phyloP scores from a whole-genome alignment of 441 rosid genomes.

The Capsella rubella region DNA sequence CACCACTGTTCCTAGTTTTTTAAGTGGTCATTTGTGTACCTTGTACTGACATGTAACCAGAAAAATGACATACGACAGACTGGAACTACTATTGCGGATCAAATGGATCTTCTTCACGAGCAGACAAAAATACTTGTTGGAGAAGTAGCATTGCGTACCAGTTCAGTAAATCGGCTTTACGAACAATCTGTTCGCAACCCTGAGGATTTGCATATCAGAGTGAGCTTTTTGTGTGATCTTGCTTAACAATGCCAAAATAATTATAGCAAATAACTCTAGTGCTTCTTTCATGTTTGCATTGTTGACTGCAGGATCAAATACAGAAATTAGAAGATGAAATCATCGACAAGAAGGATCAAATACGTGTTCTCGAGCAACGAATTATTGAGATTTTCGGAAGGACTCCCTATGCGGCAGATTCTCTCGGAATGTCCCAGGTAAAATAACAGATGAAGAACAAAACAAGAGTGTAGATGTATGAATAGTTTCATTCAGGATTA shows the following conservation, averaged over 20 bases:
- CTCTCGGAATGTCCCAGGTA: conserved; percentile 80
- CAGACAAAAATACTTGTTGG: conserved; percentile 93
- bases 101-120: conserved; percentile 96
- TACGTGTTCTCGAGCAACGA: conserved; percentile 73
- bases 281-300: conserved; percentile 42
- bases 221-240: conserved; percentile 44
- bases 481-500: conserved; percentile 3
- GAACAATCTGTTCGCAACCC: conserved; percentile 74
- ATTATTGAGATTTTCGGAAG: conserved; percentile 76
- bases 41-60: conserved; percentile 42
- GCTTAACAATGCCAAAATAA: conserved; percentile 27
- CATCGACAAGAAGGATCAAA: conserved; percentile 80
- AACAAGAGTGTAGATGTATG: conserved; percentile 1
- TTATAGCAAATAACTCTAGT: conserved; percentile 22
- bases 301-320: conserved; percentile 66
- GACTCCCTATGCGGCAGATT: conserved; percentile 53
- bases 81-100: conserved; percentile 76
- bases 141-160: conserved; percentile 85
- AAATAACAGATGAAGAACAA: conserved; percentile 21
- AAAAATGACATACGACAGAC: conserved; percentile 54
- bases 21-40: conserved; percentile 28
- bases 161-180: conserved; percentile 80
- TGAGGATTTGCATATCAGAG: conserved; percentile 69
- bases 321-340: conserved; percentile 83
- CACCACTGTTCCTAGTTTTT: conserved; percentile 20